Evolutionary conservation across 1,139 yeast genomes (phyloP).

Genomic region (Taiozyma onychis): DNA sequence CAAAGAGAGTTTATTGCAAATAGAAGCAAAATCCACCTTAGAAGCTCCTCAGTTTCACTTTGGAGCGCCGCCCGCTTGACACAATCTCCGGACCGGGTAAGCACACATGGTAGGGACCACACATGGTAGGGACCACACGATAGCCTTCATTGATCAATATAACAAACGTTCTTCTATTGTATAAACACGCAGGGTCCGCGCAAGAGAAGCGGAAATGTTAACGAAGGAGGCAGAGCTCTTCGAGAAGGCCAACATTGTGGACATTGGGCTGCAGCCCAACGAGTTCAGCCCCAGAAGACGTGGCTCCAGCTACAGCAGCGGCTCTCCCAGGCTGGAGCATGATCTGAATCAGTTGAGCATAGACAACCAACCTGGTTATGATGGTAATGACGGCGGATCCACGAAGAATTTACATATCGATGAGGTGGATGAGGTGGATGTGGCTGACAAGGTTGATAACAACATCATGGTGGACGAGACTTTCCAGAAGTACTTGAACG

Average conservation of each 20-base stretch:
- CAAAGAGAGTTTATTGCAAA: neutral
- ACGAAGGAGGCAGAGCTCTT: constrained; percentile 24
- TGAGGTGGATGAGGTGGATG: constrained; percentile 12
- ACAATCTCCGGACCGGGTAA: too few species aligned
- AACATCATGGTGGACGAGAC: constrained; percentile 32
- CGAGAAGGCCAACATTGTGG: constrained; percentile 28
- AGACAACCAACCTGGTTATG: neutral
- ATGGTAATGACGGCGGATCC: neutral
- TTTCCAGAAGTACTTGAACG: constrained; percentile 28
- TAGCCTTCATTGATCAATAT: too few species aligned
- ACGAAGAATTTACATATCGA: constrained; percentile 3
- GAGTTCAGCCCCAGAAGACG: constrained; percentile 13
- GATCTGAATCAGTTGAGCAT: neutral
- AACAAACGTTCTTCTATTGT: too few species aligned
- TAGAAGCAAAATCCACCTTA: too few species aligned
- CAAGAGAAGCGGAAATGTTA: constrained; percentile 5
- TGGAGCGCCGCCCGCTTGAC: too few species aligned
- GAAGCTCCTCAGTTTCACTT: too few species aligned
- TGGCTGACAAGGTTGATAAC: constrained; percentile 25
- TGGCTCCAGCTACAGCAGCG: neutral
- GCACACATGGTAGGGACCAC: too few species aligned
- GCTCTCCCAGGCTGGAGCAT: neutral
- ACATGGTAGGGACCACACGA: too few species aligned
- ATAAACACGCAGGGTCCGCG: too few species aligned
- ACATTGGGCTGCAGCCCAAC: constrained; percentile 24